Evolutionary conservation across 2,329 filamentous ascomycete species (phyloP).

Genomic region (Didymella sp.): DNA sequence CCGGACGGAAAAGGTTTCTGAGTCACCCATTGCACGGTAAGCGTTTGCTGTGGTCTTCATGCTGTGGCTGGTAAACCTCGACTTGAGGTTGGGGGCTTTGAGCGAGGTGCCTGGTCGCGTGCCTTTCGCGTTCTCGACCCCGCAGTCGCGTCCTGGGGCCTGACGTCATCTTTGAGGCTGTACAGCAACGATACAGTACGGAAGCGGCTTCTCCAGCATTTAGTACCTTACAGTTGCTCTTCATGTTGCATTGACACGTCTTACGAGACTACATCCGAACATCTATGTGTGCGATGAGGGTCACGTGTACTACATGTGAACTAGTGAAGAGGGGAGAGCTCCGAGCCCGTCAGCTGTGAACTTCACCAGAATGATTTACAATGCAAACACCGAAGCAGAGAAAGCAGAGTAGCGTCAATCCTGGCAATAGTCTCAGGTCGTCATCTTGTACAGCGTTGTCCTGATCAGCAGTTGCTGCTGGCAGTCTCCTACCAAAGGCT

Average conservation of each 20-base stretch:
- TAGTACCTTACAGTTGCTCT: neutral
- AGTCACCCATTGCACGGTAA: conserved; percentile 5
- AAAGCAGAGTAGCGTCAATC: neutral
- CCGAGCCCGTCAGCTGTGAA: too few species aligned
- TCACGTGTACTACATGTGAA: too few species aligned
- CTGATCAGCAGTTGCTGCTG: neutral
- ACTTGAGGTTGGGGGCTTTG: neutral
- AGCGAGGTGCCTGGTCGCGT: conserved; percentile 2
- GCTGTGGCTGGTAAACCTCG: neutral
- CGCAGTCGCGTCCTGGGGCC: neutral
- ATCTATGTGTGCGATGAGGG: too few species aligned
- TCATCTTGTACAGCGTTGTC: neutral
- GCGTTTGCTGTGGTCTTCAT: neutral
- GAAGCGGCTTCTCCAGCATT: neutral
- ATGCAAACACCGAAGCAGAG: neutral
- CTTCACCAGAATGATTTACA: neutral
- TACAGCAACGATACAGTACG: neutral
- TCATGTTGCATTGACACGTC: too few species aligned
- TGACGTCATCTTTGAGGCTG: conserved; percentile 9
- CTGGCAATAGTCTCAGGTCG: neutral
- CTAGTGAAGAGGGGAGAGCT: too few species aligned
- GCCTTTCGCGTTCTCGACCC: conserved; percentile 1
- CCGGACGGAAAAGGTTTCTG: conserved; percentile 1
- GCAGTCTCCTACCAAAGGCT: neutral
- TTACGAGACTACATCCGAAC: too few species aligned